phyloP scores from a whole-genome alignment of 2,329 filamentous ascomycete species.

The Dothideomycetes sp. region DNA sequence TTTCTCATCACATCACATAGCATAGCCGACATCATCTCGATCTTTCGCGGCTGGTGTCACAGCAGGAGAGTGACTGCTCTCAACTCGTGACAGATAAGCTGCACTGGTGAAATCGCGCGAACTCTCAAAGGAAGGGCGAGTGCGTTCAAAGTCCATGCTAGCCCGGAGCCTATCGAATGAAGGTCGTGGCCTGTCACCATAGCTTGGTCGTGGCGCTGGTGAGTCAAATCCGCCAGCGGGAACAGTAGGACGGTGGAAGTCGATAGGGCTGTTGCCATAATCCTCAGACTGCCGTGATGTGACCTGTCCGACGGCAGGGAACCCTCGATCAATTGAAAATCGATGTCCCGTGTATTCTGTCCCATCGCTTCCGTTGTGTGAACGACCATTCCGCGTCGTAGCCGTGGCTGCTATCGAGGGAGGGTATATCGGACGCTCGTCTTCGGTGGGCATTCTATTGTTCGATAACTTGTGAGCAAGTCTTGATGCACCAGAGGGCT shows the following conservation, averaged over 20 bases:
- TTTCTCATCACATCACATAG: conserved; percentile 6
- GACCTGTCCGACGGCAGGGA: conserved; percentile 23
- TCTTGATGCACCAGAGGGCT: conserved; percentile 27
- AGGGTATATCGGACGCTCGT: conserved; percentile 85
- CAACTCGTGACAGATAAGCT: conserved; percentile 72
- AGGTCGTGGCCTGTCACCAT: conserved; percentile 56
- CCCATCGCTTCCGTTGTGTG: conserved; percentile 86
- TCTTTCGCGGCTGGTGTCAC: conserved; percentile 4
- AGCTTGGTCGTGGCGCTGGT: conserved; percentile 6
- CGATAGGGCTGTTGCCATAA: conserved; percentile 3
- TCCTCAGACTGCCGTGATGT: conserved; percentile 11
- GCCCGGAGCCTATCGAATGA: conserved; percentile 82
- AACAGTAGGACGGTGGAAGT: conserved; percentile 19
- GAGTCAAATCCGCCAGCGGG: conserved; percentile 6
- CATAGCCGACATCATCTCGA: conserved; percentile 8
- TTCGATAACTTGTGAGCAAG: conserved; percentile 43
- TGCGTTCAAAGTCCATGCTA: conserved; percentile 72
- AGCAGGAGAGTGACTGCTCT: conserved; percentile 35
- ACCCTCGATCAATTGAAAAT: conserved; percentile 32
- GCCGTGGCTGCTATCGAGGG: conserved; percentile 73
- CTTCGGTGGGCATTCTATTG: conserved; percentile 56
- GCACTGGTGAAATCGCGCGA: conserved; percentile 89
- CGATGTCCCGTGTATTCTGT: conserved; percentile 68
- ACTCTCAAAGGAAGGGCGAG: conserved; percentile 64
- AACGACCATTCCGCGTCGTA: conserved; percentile 69